Evolutionary conservation across 345 rosid genomes (phyloP), one percentile per base, ranked within the genome.

Genomic region (Aquilaria yunnanensis): DNA sequence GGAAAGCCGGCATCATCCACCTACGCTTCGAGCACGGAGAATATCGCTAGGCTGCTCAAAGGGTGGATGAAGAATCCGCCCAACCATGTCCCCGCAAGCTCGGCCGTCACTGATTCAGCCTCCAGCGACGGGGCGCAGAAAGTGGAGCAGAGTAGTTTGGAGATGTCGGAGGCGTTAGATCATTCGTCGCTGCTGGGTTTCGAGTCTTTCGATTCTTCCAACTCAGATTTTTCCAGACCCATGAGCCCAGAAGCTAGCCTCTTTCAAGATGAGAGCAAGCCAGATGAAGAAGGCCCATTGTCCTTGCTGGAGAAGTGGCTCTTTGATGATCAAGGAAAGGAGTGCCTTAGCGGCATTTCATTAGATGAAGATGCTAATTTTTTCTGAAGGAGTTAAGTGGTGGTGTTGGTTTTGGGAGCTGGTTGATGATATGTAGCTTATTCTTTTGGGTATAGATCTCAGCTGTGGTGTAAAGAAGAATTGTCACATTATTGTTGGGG

Each of bases 281-380:
- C 78, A 54, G 78, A 66, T 64, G 62, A 49, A 32, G 81, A 77
- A 68, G 65, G 74, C 63, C 81, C 78, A 29, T 69, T 78, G 66
- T 81, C 88, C 29, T 60, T 81, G 80, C 76, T 89, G 57, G 96
- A 89, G 73, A 80, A 84, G 57, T 89, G 92, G 90, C 79, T 84
- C 14, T 73, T 79, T 64, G 92, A 88, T 55, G 96, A 85, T 53
- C 79, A 58, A 49, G 82, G 60, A 65, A 81, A 74, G 53, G 87
- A 78, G 41, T 71, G 33, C 34, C 70, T 79, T 60, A 62, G 73
- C 57, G 87, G 78, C 58, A 76, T 81, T 65, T 43, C 57, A 60
- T 62, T 80, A 68, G 85, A 82, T 72, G 87, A 72, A 51, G 67
- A 69, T 62, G 66, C 74, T 61, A 64, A 73, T 71, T 72, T 75